Evolutionary conservation across 306 rosid genomes (phyloP).

Genomic region (Benincasa hispida): DNA sequence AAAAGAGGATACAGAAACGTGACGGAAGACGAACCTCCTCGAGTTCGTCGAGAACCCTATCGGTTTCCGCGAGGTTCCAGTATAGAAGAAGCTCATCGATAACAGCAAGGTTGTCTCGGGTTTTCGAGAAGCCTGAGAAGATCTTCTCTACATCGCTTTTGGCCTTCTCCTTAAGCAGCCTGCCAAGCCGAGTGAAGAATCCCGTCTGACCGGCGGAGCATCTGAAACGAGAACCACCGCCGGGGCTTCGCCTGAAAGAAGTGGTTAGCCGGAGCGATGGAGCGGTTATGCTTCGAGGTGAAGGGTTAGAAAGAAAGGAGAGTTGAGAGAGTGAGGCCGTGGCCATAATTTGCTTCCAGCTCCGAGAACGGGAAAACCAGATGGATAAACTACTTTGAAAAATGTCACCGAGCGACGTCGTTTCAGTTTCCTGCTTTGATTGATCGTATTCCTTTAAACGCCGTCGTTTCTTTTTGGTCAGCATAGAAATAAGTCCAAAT

Average conservation of each 20-base stretch:
- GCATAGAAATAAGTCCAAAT: background rate
- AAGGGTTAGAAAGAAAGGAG: conserved; percentile 24
- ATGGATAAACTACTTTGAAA: background rate
- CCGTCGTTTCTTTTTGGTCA: background rate
- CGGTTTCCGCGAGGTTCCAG: conserved; percentile 93
- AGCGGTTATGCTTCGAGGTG: conserved; percentile 12
- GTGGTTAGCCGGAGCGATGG: conserved; percentile 8
- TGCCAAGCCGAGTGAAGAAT: conserved; percentile 65
- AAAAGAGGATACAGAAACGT: background rate
- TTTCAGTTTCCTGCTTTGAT: background rate
- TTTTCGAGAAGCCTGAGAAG: conserved; percentile 79
- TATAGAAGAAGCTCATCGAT: conserved; percentile 85
- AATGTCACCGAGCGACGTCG: background rate
- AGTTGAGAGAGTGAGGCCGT: conserved; percentile 26
- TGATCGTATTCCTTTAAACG: background rate
- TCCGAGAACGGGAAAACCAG: background rate
- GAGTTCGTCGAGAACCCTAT: conserved; percentile 81
- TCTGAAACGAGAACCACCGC: conserved; percentile 26
- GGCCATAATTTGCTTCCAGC: conserved; percentile 31
- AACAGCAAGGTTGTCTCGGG: conserved; percentile 78
- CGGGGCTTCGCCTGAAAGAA: background rate
- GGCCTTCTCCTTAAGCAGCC: conserved; percentile 83
- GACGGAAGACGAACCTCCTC: conserved; percentile 53
- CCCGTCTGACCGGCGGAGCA: conserved; percentile 73
- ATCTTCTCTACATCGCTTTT: conserved; percentile 84